A percentile compares a stretch with the other conserved stretches of the same genome.
These are phyloP conservation scores for Zostera marina DNA, from an alignment of 116 monocot species.

Conservation along the genomic window DNA sequence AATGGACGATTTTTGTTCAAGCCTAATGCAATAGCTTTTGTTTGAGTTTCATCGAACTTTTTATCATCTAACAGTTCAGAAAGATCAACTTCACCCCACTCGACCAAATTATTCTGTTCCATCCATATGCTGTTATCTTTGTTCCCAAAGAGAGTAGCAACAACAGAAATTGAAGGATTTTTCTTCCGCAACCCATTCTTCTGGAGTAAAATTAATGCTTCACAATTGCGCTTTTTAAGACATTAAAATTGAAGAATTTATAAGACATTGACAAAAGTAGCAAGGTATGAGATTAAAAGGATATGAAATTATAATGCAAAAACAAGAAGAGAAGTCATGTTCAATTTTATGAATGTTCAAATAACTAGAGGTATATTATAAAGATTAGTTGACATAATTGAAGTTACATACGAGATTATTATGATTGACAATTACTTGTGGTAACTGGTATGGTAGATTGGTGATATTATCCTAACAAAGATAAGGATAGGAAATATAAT, in stretches of 20 bases:
- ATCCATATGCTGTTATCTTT: constrained; percentile 42
- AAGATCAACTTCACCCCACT: constrained; percentile 34
- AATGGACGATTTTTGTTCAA: constrained; percentile 77
- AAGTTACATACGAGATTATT: too few relatives aligned
- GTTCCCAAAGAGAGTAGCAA: constrained; percentile 87
- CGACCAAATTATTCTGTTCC: constrained; percentile 46
- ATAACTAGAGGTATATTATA: too few relatives aligned
- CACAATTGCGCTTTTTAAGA: constrained; percentile 69
- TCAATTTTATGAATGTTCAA: too few relatives aligned
- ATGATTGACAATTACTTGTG: too few relatives aligned
- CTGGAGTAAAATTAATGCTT: constrained; percentile 87
- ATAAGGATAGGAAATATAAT: too few relatives aligned
- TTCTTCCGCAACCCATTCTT: constrained; percentile 84
- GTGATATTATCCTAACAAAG: too few relatives aligned
- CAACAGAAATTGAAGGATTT: constrained; percentile 69
- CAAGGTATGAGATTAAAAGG: neutral
- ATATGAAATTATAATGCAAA: too few relatives aligned
- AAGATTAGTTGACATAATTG: too few relatives aligned
- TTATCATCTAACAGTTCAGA: constrained; percentile 19
- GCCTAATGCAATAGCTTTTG: constrained; percentile 57
- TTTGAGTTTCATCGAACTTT: constrained; percentile 56
- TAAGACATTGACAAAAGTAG: neutral
- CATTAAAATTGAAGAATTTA: neutral
- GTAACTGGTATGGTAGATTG: too few relatives aligned
- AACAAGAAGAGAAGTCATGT: too few relatives aligned